These are phyloP conservation scores for Daldinia sp. DNA, from an alignment of 2,329 filamentous ascomycete species.

Conservation along the genomic window DNA sequence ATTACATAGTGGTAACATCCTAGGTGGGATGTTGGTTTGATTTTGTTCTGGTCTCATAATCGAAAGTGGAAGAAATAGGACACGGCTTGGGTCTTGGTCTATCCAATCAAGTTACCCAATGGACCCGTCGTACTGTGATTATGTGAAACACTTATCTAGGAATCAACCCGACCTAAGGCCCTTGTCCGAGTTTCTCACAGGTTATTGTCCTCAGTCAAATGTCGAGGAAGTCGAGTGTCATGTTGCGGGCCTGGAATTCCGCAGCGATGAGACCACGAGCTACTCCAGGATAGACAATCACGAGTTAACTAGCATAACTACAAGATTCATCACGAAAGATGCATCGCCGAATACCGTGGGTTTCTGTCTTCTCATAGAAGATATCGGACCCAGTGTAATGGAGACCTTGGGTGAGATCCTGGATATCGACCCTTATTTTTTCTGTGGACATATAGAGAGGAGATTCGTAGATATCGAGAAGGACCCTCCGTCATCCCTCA, in stretches of 20 bases:
- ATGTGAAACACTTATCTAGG: conserved; percentile 9
- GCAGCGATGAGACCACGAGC: conserved; percentile 1
- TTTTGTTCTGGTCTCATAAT: neutral
- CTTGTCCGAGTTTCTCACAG: neutral
- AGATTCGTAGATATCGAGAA: conserved; percentile 11
- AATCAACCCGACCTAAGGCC: neutral
- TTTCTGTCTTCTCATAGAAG: conserved; percentile 9
- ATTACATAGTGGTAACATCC: neutral
- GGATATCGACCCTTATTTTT: conserved; percentile 13
- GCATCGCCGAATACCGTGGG: neutral
- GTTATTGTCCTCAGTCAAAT: neutral
- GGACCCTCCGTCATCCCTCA: conserved; percentile 4
- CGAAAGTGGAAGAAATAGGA: neutral
- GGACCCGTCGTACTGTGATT: conserved; percentile 6
- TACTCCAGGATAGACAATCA: neutral
- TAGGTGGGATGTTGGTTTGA: neutral
- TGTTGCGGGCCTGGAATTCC: conserved; percentile 1
- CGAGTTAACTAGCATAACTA: neutral
- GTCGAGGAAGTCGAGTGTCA: conserved; percentile 3
- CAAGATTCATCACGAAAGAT: neutral
- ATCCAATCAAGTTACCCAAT: neutral
- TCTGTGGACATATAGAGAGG: conserved; percentile 11
- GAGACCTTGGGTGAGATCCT: neutral
- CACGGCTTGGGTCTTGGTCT: neutral
- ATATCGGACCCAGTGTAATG: conserved; percentile 3